Base-by-base conservation (phyloP, 352 stramenopile species). In the Globisporangium alternatum region DNA sequence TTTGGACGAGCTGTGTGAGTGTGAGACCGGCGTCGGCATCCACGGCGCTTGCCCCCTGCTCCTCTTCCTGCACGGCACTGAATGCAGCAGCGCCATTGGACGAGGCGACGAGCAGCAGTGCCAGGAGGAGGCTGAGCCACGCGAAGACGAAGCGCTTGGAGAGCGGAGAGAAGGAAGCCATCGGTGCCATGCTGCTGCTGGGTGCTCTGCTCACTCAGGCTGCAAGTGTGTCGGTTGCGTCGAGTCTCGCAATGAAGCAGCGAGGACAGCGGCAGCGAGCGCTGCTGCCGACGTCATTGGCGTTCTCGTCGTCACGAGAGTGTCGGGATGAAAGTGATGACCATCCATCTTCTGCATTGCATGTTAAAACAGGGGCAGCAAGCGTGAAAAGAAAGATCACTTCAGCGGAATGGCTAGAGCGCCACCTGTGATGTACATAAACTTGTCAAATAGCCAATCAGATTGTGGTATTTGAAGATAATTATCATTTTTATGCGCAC, bases 1-100 rank as follows among this genome's bases (percentile, higher is more conserved):
- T 61, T 39, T 65, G 62, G n/a, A 67, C 39, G 53, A 67, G 22
- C 33, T 67, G 62, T 43, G 52, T 67, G 31, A 67, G 53, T 5
- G 6, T 67, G 33, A 67, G 55, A 10, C 62, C 62, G 19, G 62
- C 49, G 17, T 64, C 64, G 7, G 58, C 57, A 52, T 65, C 63
- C 25, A 68, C 22, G 19, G 5, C 4, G 35, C 53, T 30, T 37
- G 33, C 10, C 2, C 39, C 48, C 13, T 68, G 43, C 5, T 52
- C 47, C 15, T 48, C 59, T 33, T 60, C 60, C 21, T 65, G 37
- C 17, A 37, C 28, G 21, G 60, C 25, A 19, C 21, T 44, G 47
- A 43, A 17, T 22, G 44, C 55, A 37, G 37, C 31, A 5, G 21
- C n/a, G 21, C 15, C 45, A 13, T n/a, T 35, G 21, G 5, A 21